Base-by-base conservation (phyloP, 192 early-diverging fungal species). In the Coemansia sp. region DNA sequence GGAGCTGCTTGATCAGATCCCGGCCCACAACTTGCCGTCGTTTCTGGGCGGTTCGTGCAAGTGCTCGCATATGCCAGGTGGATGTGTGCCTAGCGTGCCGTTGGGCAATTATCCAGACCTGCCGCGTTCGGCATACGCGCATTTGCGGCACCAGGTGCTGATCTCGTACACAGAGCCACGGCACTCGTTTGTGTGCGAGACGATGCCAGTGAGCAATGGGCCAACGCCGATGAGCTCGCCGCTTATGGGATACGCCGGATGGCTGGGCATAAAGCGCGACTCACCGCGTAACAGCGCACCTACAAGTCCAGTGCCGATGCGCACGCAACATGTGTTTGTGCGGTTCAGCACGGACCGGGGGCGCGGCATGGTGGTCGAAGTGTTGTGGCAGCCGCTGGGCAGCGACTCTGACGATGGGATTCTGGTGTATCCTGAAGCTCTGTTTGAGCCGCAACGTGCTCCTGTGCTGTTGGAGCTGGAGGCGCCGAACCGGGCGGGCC, bases 51-150 rank as follows among this genome's bases (percentile, higher is more conserved):
- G 91, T 26, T 62, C 69, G 10, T 93, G 91, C 41, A 84, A 78
- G 14, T 93, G 90, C 69, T 80, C 80, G 39, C 90, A 91, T 63
- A 88, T 91, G 82, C 82, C 85, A 12, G 91, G 90, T 53, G 88
- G 87, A 48, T 90, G 85, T 43, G 69, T 74, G 31, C 79, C 79
- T 19, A 72, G 79, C 57, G 41, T 62, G 16, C 58, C 79, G 3
- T 60, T 72, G 67, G 27, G 31, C 57, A 82, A 82, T 58, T 69
- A 66, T 25, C 59, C 64, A 2, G 71, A 82, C 22, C 70, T 82
- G 43, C 79, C 79, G 43, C 73, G 74, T 43, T 67, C 57, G 27
- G 79, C 79, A 1, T 82, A 61, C 50, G 48, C 48, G 22, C 61
- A 26, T 39, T 53, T 82, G 9, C 57, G 56, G 9, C 69, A 82